Percentiles rank a stretch among this genome's conserved stretches.
These are phyloP conservation scores for Cerrena zonata DNA, from an alignment of 1,284 basidiomycete species.

Conservation along the genomic window DNA sequence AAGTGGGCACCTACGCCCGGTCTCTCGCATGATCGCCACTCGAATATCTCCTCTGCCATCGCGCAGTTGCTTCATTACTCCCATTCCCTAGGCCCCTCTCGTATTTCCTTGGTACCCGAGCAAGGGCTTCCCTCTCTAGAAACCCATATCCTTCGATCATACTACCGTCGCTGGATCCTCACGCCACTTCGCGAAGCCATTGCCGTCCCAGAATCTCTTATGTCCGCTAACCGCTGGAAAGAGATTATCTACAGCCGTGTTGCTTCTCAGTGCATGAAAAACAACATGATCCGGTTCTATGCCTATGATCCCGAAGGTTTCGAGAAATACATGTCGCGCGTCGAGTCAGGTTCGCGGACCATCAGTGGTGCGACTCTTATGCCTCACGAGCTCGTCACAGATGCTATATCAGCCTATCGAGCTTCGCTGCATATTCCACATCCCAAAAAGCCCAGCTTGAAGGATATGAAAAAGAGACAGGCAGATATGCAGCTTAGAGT, in stretches of 20 bases:
- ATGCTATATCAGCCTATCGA: constrained; percentile 25
- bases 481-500: constrained; percentile 36
- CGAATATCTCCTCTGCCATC: constrained; percentile 61
- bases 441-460: background rate
- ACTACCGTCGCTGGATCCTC: constrained; percentile 51
- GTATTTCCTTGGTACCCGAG: constrained; percentile 17
- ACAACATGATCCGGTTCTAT: constrained; percentile 47
- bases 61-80: constrained; percentile 43
- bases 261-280: constrained; percentile 54
- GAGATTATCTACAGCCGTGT: constrained; percentile 53
- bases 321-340: constrained; percentile 46
- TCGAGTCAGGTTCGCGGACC: constrained; percentile 46
- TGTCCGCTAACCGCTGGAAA: constrained; percentile 56
- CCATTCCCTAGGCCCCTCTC: constrained; percentile 19
- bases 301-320: constrained; percentile 55
- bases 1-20: constrained; percentile 68
- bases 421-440: background rate
- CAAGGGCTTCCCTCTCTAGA: constrained; percentile 16
- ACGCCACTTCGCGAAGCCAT: constrained; percentile 46
- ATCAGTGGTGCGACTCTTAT: constrained; percentile 61
- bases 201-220: constrained; percentile 51
- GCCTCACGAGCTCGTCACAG: constrained; percentile 48
- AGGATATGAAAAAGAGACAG: constrained; percentile 24
- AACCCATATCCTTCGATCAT: constrained; percentile 41
- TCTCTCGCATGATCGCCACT: constrained; percentile 53